These are phyloP conservation scores for Powellomyces hirtus DNA, from an alignment of 192 early-diverging fungal genomes.

Conservation along the genomic window DNA sequence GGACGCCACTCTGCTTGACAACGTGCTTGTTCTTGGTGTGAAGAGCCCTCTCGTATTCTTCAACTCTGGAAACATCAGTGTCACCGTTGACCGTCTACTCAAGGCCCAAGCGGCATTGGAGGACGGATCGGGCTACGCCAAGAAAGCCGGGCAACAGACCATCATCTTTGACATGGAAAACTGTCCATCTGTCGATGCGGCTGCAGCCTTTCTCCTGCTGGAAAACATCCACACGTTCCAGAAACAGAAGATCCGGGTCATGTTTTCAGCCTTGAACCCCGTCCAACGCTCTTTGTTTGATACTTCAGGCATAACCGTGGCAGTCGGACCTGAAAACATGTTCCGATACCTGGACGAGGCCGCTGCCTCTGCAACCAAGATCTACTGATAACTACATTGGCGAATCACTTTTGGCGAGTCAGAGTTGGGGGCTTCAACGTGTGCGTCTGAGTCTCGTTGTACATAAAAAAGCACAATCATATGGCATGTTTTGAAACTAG, in stretches of 20 bases:
- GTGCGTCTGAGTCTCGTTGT: no score
- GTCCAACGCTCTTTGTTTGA: conserved; percentile 17
- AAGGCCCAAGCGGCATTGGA: conserved; percentile 22
- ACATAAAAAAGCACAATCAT: no score
- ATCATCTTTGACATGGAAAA: conserved; percentile 11
- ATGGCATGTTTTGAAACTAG: no score
- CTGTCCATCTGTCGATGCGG: conserved; percentile 21
- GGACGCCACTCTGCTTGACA: conserved; percentile 33
- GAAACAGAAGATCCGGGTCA: conserved; percentile 12
- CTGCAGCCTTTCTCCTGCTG: conserved; percentile 19
- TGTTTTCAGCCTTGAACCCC: conserved; percentile 20
- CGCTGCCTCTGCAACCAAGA: background rate
- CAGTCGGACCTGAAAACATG: background rate
- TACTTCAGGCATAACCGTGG: background rate
- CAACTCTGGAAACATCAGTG: conserved; percentile 38
- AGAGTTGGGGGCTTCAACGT: no score
- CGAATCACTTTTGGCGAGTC: no score
- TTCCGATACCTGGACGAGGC: background rate
- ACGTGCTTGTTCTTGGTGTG: conserved; percentile 29
- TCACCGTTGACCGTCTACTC: conserved; percentile 34
- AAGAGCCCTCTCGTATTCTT: conserved; percentile 39
- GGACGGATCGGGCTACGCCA: background rate
- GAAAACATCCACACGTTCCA: conserved; percentile 24
- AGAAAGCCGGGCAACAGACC: background rate
- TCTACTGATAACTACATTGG: no score